Evolutionary conservation across 208 protist genomes (phyloP), one percentile per base, ranked within the genome.

Genomic region (Acanthamoeba sp.): DNA sequence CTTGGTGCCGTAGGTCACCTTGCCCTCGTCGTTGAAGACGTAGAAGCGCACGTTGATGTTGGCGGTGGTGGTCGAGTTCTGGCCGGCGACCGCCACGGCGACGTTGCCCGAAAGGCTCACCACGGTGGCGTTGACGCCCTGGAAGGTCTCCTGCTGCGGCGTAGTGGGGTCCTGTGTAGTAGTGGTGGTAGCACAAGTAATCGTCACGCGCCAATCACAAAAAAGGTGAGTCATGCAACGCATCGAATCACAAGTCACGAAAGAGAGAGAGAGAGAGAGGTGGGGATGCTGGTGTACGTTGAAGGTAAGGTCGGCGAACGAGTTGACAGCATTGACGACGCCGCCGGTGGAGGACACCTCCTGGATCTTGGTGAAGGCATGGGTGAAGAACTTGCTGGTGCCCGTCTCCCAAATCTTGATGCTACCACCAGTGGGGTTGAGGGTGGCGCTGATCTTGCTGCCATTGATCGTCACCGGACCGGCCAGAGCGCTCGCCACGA

Each of bases 11-110:
- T 55, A 84, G 73, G 7, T 84, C 38, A 84, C 52, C 73, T 84
- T 45, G 40, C 73, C 73, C 22, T n/a, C 40, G n/a, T 9, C 40
- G 16, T 84, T 24, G 38, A 84, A 84, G 22, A 84, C 73, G 40
- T 84, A 84, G 73, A 84, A 84, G 73, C 73, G 34, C 6, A 84
- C 73, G 73, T 84, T 84, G 40, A 84, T 9, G 73, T 29, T 84
- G 22, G 73, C 73, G 24, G 73, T 55, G 42, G 38, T n/a, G 18
- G 40, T 84, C 10, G 34, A 24, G 34, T 73, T 73, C 0, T 50
- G 27, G 34, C 73, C 73, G 3, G 73, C 14, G 38, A 20, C 38
- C 7, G 73, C 32, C 27, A 84, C 42, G 27, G 6, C 5, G 10
- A 84, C 73, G 73, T 84, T 84, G 34, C 73, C 73, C 10, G 14